Conservation (phyloP, 2,329 filamentous ascomycete genomes). For the Phaeosphaeriaceae sp. region DNA sequence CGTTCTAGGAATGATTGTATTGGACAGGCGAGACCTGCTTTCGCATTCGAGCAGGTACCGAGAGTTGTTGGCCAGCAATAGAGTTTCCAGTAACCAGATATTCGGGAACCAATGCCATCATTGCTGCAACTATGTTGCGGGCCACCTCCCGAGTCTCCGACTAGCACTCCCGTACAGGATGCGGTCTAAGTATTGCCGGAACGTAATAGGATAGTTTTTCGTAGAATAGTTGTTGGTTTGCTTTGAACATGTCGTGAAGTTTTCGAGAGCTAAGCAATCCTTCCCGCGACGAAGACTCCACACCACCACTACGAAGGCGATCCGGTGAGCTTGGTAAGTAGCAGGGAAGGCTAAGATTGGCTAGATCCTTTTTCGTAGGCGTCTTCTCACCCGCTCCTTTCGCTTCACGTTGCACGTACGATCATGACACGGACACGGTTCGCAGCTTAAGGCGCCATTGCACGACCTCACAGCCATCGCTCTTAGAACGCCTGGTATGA, state of each 20-base stretch:
- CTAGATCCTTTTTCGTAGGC: conserved; percentile 1
- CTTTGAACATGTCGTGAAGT: background rate
- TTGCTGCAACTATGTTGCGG: background rate
- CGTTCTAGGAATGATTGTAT: background rate
- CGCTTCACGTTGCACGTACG: conserved; percentile 2
- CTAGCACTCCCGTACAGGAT: conserved; percentile 4
- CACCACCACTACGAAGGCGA: background rate
- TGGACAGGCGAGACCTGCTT: background rate
- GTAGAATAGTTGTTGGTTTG: background rate
- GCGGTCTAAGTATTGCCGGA: conserved; percentile 14
- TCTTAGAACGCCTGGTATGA: background rate
- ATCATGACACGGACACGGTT: conserved; percentile 15
- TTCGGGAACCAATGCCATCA: conserved; percentile 3
- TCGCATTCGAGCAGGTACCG: background rate
- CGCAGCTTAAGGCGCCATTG: conserved; percentile 10
- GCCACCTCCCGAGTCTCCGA: conserved; percentile 17
- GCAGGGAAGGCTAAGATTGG: background rate
- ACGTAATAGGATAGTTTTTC: conserved; percentile 13
- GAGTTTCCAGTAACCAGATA: conserved; percentile 10
- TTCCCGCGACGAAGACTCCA: background rate
- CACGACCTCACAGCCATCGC: background rate
- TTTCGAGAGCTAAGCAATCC: background rate
- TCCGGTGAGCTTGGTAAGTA: background rate
- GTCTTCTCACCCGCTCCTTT: background rate
- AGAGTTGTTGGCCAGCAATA: background rate